phyloP scores from a whole-genome alignment of 352 stramenopile species.

The Globisporangium cederbergense region DNA sequence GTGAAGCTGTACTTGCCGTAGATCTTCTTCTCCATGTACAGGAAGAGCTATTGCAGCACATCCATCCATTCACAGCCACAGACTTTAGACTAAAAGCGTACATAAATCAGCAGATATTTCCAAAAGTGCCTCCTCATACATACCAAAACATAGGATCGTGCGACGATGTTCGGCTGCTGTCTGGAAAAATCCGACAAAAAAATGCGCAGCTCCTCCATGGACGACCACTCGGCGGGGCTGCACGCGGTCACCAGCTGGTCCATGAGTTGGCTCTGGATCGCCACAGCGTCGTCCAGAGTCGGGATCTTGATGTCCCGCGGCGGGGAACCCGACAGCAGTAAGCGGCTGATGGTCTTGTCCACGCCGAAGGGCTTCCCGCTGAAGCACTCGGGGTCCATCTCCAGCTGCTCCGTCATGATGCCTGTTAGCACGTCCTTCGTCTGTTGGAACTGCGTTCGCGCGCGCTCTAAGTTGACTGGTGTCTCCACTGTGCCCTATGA shows the following conservation, averaged over 20 bases:
- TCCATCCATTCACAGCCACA: background rate
- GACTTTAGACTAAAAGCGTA: background rate
- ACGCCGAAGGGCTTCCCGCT: conserved; percentile 69
- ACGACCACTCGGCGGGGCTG: conserved; percentile 54
- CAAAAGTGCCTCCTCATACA: conserved; percentile 13
- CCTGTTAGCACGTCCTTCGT: conserved; percentile 38
- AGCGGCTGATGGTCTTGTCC: conserved; percentile 66
- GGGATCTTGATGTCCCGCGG: conserved; percentile 71
- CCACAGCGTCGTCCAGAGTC: conserved; percentile 44
- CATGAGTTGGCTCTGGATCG: conserved; percentile 51
- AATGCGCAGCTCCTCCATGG: conserved; percentile 78
- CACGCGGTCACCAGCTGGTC: conserved; percentile 56
- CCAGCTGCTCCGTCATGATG: conserved; percentile 54
- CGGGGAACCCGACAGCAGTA: conserved; percentile 65
- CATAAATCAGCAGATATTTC: conserved; percentile 44
- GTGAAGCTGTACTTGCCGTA: conserved; percentile 84
- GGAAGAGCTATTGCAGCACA: conserved; percentile 44
- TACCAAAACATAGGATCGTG: conserved; percentile 81
- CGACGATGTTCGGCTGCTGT: conserved; percentile 64
- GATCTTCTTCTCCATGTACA: conserved; percentile 86
- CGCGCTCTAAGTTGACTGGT: conserved; percentile 35
- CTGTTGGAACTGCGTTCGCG: conserved; percentile 36
- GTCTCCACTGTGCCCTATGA: conserved; percentile 39
- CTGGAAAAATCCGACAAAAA: conserved; percentile 76
- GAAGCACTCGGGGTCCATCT: conserved; percentile 66